phyloP scores from a whole-genome alignment of 768 basidiomycete genomes.

The Tephrocybe sp. region DNA sequence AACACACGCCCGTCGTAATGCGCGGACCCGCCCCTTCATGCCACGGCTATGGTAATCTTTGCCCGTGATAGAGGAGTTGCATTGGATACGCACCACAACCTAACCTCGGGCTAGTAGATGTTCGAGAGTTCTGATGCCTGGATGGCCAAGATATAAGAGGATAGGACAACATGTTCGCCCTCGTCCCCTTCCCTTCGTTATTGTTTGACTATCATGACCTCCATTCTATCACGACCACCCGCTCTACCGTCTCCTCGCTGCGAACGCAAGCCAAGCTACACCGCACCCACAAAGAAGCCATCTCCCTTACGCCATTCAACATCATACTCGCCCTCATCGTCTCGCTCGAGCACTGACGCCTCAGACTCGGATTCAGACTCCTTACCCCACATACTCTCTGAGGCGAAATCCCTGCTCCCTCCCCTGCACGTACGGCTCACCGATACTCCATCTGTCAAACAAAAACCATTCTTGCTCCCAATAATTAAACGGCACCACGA shows the following conservation, averaged over 20 bases:
- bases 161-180: background rate
- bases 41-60: conserved; percentile 11
- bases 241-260: background rate
- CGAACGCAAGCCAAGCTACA: conserved; percentile 9
- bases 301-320: conserved; percentile 15
- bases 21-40: conserved; percentile 15
- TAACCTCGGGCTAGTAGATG: conserved; percentile 10
- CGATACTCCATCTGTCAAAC: background rate
- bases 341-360: background rate
- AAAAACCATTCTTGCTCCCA: conserved; percentile 7
- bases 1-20: conserved; percentile 13
- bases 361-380: background rate
- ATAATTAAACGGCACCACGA: conserved; percentile 6
- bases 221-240: background rate
- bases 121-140: conserved; percentile 12
- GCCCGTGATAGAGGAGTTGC: conserved; percentile 14
- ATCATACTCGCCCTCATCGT: conserved; percentile 9
- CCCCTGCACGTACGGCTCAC: conserved; percentile 2
- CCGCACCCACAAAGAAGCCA: conserved; percentile 11
- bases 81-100: conserved; percentile 11
- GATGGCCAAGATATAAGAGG: conserved; percentile 10
- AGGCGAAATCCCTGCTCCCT: conserved; percentile 1
- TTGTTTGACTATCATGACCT: background rate
- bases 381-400: background rate
- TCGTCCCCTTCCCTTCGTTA: background rate